Conservation (phyloP, 768 basidiomycete species). For the Crassisporium funariophilum region DNA sequence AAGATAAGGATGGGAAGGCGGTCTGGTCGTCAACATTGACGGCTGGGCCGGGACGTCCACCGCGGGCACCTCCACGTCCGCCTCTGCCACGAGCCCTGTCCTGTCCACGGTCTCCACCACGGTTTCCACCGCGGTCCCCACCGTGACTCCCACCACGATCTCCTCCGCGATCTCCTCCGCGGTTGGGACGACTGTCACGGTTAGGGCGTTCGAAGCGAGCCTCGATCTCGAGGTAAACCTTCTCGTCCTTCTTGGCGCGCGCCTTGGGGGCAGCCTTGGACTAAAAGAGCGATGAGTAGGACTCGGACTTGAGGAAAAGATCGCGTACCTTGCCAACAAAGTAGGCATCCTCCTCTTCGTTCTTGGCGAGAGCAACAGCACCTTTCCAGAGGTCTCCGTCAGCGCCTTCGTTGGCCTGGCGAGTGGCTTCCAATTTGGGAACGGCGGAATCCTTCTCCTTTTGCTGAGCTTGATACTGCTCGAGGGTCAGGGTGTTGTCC, state of each 20-base stretch:
- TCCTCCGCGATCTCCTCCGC: conserved; percentile 48
- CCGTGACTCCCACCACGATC: conserved; percentile 45
- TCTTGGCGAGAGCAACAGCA: conserved; percentile 63
- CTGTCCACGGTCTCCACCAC: conserved; percentile 33
- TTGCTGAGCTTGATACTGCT: conserved; percentile 88
- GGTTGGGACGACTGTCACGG: conserved; percentile 56
- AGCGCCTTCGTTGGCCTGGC: conserved; percentile 81
- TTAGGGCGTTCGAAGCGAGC: conserved; percentile 82
- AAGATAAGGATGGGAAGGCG: conserved; percentile 89
- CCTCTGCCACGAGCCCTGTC: conserved; percentile 38
- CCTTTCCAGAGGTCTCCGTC: conserved; percentile 73
- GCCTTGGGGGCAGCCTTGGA: conserved; percentile 64
- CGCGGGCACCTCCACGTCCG: conserved; percentile 48
- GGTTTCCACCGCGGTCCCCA: conserved; percentile 42
- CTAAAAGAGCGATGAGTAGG: conserved; percentile 37
- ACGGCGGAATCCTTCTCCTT: conserved; percentile 62
- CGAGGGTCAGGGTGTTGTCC: conserved; percentile 92
- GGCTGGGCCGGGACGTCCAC: conserved; percentile 39
- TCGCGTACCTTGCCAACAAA: conserved; percentile 84
- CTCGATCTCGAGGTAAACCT: conserved; percentile 91
- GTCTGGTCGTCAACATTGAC: conserved; percentile 81
- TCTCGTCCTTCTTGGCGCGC: conserved; percentile 83
- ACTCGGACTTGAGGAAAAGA: not conserved
- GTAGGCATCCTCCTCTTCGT: conserved; percentile 76
- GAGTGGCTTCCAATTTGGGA: conserved; percentile 77